Percentiles rank a stretch among this genome's conserved stretches.
These are phyloP conservation scores for Phellopilus nigrolimitatus DNA, from an alignment of 1,284 basidiomycete genomes.

Conservation along the genomic window DNA sequence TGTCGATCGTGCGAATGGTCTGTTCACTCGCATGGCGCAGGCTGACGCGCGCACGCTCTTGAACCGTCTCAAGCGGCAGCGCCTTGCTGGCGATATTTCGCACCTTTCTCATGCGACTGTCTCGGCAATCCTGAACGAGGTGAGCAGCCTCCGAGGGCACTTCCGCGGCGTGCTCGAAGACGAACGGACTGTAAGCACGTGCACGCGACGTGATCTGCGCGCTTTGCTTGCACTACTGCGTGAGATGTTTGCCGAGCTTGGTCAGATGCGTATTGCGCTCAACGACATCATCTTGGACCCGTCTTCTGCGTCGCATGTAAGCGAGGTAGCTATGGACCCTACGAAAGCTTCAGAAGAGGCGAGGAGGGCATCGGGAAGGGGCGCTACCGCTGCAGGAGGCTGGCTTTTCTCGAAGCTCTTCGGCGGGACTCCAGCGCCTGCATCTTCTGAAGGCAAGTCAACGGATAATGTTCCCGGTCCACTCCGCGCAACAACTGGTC, in stretches of 20 bases:
- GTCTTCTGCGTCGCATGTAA: conserved; percentile 63
- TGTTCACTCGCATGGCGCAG: conserved; percentile 69
- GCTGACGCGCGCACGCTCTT: conserved; percentile 88
- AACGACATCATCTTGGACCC: conserved; percentile 94
- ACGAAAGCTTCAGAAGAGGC: conserved; percentile 44
- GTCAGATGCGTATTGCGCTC: conserved; percentile 75
- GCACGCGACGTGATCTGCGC: conserved; percentile 81
- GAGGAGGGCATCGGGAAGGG: conserved; percentile 28
- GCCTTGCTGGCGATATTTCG: conserved; percentile 82
- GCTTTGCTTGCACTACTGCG: conserved; percentile 80
- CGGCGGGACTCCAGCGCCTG: conserved; percentile 30
- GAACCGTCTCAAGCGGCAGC: conserved; percentile 86
- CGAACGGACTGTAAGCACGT: conserved; percentile 56
- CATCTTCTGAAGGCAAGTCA: conserved; percentile 18
- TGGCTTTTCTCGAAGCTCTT: conserved; percentile 84
- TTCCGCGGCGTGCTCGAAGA: conserved; percentile 75
- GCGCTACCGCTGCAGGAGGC: conserved; percentile 35
- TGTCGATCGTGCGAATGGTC: conserved; percentile 64
- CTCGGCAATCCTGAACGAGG: conserved; percentile 70
- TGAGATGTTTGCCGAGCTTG: conserved; percentile 82
- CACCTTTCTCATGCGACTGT: conserved; percentile 87
- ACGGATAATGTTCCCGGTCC: neutral
- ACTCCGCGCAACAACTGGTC: conserved; percentile 23
- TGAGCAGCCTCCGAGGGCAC: conserved; percentile 63
- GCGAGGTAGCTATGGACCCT: conserved; percentile 59